Evolutionary conservation across 305 asterid genomes (phyloP).

Genomic region (Fraxinus ornus): DNA sequence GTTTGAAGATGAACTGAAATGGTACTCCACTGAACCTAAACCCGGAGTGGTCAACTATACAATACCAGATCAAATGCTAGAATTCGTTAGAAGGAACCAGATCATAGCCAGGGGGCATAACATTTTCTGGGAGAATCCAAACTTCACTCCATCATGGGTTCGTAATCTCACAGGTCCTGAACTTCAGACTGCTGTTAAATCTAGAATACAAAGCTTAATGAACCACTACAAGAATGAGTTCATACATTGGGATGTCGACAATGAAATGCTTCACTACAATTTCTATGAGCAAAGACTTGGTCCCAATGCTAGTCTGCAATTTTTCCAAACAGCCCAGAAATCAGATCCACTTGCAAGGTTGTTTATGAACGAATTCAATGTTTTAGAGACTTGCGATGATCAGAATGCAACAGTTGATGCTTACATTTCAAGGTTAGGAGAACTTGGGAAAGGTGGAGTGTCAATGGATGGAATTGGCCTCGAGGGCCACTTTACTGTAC

Average conservation of each 20-base stretch:
- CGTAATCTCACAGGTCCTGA: slow-evolving; percentile 32
- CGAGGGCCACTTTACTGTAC: slow-evolving; percentile 40
- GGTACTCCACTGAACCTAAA: slow-evolving; percentile 40
- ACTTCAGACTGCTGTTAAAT: slow-evolving; percentile 31
- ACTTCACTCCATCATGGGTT: slow-evolving; percentile 35
- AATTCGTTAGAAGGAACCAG: slow-evolving; percentile 29
- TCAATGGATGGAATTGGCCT: slow-evolving; percentile 46
- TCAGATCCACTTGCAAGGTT: slow-evolving; percentile 40
- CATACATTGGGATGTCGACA: slow-evolving; percentile 54
- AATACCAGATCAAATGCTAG: slow-evolving; percentile 39
- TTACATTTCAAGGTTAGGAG: slow-evolving; percentile 32
- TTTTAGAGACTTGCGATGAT: slow-evolving; percentile 42
- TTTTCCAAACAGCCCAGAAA: slow-evolving; percentile 33
- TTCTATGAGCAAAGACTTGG: slow-evolving; percentile 45
- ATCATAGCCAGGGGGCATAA: slow-evolving; percentile 43
- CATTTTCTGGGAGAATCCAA: slow-evolving; percentile 45
- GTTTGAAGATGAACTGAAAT: slow-evolving; percentile 47
- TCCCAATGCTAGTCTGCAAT: slow-evolving; percentile 36
- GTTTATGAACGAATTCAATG: slow-evolving; percentile 47
- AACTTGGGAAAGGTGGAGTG: slow-evolving; percentile 32
- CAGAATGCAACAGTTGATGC: slow-evolving; percentile 34
- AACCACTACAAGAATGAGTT: slow-evolving; percentile 35
- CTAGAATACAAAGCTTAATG: slow-evolving; percentile 37
- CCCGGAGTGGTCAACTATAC: slow-evolving; percentile 39
- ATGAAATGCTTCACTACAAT: slow-evolving; percentile 47